phyloP scores from a whole-genome alignment of 352 stramenopile genomes.

The Phytophthora constricta region DNA sequence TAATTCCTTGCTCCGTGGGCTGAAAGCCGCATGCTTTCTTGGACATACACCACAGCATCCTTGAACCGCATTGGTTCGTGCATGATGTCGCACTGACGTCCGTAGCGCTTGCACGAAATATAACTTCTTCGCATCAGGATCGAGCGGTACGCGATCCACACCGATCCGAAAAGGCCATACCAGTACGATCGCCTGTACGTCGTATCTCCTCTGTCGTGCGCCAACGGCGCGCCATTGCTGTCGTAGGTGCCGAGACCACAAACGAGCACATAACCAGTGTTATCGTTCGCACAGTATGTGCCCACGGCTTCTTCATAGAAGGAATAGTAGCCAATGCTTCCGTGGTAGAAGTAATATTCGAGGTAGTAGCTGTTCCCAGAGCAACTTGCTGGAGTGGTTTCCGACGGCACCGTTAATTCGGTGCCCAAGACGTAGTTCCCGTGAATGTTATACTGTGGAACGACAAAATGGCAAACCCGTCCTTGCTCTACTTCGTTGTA shows the following conservation, averaged over 20 bases:
- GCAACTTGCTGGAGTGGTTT: slow-evolving; percentile 13
- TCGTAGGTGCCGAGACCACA: slow-evolving; percentile 34
- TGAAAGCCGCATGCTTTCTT: slow-evolving; percentile 36
- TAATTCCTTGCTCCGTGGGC: slow-evolving; percentile 33
- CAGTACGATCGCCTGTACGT: slow-evolving; percentile 34
- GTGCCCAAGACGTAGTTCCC: slow-evolving; percentile 26
- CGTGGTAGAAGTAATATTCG: slow-evolving; percentile 43
- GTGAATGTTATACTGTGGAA: slow-evolving; percentile 40
- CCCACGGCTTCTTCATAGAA: slow-evolving; percentile 41
- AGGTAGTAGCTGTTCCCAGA: slow-evolving; percentile 25
- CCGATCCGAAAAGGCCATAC: slow-evolving; percentile 28
- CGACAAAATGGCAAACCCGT: slow-evolving; percentile 36
- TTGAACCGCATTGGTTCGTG: slow-evolving; percentile 30
- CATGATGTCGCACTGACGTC: slow-evolving; percentile 21
- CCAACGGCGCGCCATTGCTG: slow-evolving; percentile 28
- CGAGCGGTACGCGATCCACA: slow-evolving; percentile 35
- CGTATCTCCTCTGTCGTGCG: slow-evolving; percentile 17
- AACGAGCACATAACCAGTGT: slow-evolving; percentile 36
- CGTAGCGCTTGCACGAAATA: slow-evolving; percentile 26
- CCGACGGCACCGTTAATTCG: slow-evolving; percentile 3
- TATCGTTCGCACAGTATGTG: slow-evolving; percentile 29
- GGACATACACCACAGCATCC: slow-evolving; percentile 29
- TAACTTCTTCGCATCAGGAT: slow-evolving; percentile 31
- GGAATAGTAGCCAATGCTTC: slow-evolving; percentile 34
- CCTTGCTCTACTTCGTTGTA: slow-evolving; percentile 27